Conservation (phyloP, 352 stramenopile species). For the Phytophthora melonis region DNA sequence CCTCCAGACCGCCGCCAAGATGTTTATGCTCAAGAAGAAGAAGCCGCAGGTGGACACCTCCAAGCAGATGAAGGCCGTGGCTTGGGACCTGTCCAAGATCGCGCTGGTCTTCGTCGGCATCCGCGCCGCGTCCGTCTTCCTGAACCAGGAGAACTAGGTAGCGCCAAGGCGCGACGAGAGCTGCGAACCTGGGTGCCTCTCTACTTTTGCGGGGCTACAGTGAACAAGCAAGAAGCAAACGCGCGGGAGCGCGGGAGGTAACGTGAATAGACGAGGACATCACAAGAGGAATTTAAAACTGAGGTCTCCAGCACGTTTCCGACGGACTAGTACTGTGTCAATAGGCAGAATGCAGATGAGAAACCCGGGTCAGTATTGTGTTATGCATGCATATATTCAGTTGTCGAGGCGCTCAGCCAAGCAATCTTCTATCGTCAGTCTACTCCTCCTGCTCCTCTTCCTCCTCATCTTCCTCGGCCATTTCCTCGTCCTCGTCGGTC, state of each 20-base stretch:
- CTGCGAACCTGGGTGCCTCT: slow-evolving; percentile 8
- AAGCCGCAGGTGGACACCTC: slow-evolving; percentile 81
- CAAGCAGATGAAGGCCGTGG: slow-evolving; percentile 82
- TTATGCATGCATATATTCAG: slow-evolving; percentile 47
- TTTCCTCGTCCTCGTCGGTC: slow-evolving; percentile 60
- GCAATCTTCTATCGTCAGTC: slow-evolving; percentile 41
- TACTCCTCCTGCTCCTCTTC: slow-evolving; percentile 64
- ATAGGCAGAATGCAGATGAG: background rate
- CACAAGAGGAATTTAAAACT: background rate
- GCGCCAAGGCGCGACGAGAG: slow-evolving; percentile 2
- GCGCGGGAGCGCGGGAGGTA: background rate
- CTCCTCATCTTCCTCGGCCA: slow-evolving; percentile 53
- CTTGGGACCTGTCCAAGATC: slow-evolving; percentile 82
- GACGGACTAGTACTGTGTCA: background rate
- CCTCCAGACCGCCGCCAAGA: slow-evolving; percentile 26
- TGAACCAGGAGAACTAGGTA: slow-evolving; percentile 69
- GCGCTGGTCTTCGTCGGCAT: slow-evolving; percentile 78
- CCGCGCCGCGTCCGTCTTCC: slow-evolving; percentile 72
- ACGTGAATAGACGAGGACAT: slow-evolving; percentile 11
- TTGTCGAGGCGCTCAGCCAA: slow-evolving; percentile 26
- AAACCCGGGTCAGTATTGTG: slow-evolving; percentile 9
- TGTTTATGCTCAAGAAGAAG: slow-evolving; percentile 93
- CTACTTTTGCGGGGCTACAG: background rate
- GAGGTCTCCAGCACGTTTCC: slow-evolving; percentile 3
- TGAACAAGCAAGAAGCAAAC: slow-evolving; percentile 12